Evolutionary conservation across 129 eudicot genomes (phyloP).

Genomic region (Deinandra increscens): DNA sequence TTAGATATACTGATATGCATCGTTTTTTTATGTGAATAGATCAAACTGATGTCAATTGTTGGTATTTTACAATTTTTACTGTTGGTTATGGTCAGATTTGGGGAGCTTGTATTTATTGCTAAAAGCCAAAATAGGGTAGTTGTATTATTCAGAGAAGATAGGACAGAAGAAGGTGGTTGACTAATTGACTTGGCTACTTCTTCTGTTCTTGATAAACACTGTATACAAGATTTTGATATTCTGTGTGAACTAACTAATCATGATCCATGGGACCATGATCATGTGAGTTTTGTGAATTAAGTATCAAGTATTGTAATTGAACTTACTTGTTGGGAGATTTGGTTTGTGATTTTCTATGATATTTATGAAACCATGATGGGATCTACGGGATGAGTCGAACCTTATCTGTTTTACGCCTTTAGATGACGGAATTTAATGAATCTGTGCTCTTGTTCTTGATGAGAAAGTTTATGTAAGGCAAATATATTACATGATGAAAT

Average conservation of each 20-base stretch:
- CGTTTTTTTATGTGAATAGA: neutral
- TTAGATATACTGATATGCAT: neutral
- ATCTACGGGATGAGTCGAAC: neutral
- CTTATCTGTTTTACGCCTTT: neutral
- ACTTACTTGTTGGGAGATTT: neutral
- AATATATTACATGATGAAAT: neutral
- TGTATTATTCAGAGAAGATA: slow-evolving; percentile 6
- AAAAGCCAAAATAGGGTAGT: slow-evolving; percentile 1
- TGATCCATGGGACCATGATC: too few relatives aligned
- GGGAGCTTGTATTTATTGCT: neutral
- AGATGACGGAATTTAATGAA: neutral
- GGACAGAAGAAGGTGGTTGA: slow-evolving; percentile 6
- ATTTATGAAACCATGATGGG: neutral
- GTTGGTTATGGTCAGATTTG: slow-evolving; percentile 7
- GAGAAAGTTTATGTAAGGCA: neutral
- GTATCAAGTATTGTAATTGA: neutral
- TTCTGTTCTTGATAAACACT: neutral
- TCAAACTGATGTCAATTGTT: slow-evolving; percentile 1
- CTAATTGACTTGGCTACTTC: neutral
- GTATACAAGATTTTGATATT: neutral
- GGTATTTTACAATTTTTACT: neutral
- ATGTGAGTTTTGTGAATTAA: neutral
- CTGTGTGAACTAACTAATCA: neutral
- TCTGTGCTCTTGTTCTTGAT: neutral
- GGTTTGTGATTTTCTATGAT: too few relatives aligned